phyloP scores from a whole-genome alignment of 768 basidiomycete genomes.

The Leucosporidium scottii region DNA sequence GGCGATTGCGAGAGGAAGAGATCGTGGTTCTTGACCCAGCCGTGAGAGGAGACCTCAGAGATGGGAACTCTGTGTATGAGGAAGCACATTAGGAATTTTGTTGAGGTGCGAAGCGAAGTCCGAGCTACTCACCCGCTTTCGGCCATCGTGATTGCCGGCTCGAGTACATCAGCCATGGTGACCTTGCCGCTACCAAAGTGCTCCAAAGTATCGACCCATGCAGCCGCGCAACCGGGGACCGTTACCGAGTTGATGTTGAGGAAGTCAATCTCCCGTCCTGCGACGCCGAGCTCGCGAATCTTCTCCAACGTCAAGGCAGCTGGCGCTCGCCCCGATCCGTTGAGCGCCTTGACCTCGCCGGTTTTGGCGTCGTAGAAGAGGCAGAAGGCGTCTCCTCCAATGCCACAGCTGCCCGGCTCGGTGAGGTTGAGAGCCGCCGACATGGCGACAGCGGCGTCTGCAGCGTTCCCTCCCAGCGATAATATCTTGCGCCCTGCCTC shows the following conservation, averaged over 20 bases:
- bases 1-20: slow-evolving; percentile 47
- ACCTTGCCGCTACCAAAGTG: slow-evolving; percentile 70
- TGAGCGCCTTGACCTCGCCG: slow-evolving; percentile 76
- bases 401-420: slow-evolving; percentile 74
- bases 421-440: slow-evolving; percentile 89
- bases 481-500: slow-evolving; percentile 88
- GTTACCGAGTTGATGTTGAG: slow-evolving; percentile 64
- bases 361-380: slow-evolving; percentile 80
- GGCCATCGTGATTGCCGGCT: slow-evolving; percentile 82
- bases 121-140: slow-evolving; percentile 64
- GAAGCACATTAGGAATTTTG: neutral
- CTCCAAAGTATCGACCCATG: slow-evolving; percentile 86
- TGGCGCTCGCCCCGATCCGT: slow-evolving; percentile 86
- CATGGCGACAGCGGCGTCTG: slow-evolving; percentile 66
- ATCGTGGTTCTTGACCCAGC: slow-evolving; percentile 46
- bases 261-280: slow-evolving; percentile 61
- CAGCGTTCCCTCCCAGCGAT: slow-evolving; percentile 89
- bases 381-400: slow-evolving; percentile 48
- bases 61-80: slow-evolving; percentile 62
- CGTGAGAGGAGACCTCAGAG: slow-evolving; percentile 66
- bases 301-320: slow-evolving; percentile 69
- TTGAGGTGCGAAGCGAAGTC: too few species aligned
- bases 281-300: slow-evolving; percentile 60
- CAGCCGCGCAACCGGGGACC: slow-evolving; percentile 73
- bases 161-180: slow-evolving; percentile 63